Evolutionary conservation across 768 basidiomycete species (phyloP).

Genomic region (Amanita subjunquillea): DNA sequence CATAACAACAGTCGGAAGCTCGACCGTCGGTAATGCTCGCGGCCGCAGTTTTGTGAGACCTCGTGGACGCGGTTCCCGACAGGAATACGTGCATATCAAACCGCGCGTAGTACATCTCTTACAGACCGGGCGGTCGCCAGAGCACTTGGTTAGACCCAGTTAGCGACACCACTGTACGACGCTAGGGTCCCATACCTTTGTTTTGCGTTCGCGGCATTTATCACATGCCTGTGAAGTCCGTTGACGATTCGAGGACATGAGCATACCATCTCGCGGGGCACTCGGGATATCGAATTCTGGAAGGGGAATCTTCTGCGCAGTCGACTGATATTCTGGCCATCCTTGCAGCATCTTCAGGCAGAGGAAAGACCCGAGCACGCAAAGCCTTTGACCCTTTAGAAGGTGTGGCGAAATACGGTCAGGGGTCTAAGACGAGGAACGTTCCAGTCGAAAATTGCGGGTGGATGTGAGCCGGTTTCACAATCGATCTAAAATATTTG

Average conservation of each 20-base stretch:
- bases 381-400: constrained; percentile 1
- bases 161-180: neutral
- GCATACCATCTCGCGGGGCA: neutral
- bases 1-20: neutral
- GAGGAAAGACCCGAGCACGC: neutral
- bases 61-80: constrained; percentile 25
- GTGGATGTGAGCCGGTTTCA: constrained; percentile 3
- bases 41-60: constrained; percentile 20
- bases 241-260: constrained; percentile 20
- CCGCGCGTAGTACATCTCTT: constrained; percentile 38
- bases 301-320: neutral
- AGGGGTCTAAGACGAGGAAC: constrained; percentile 4
- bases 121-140: constrained; percentile 46
- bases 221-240: constrained; percentile 45
- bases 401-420: neutral
- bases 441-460: constrained; percentile 1
- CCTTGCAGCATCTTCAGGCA: constrained; percentile 3
- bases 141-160: constrained; percentile 28
- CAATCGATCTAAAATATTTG: constrained; percentile 4
- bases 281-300: neutral
- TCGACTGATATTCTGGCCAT: constrained; percentile 5
- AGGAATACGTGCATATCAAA: constrained; percentile 39
- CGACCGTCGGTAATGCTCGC: constrained; percentile 6
- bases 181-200: constrained; percentile 29
- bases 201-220: constrained; percentile 48